These are phyloP conservation scores for Zygosaccharomyces rouxii DNA, from an alignment of 805 yeast species.

Conservation along the genomic window DNA sequence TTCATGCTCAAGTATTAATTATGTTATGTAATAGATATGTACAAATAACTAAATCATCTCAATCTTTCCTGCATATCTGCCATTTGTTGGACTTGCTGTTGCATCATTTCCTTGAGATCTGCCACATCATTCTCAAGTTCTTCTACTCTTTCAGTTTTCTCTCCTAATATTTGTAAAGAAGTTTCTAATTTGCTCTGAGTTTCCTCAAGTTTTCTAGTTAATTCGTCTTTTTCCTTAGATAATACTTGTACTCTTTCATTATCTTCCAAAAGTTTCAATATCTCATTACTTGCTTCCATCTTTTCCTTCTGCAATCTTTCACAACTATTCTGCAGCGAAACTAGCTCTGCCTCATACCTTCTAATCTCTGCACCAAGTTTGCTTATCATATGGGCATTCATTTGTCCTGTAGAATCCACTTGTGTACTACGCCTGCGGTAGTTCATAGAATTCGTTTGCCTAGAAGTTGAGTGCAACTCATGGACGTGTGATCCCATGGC, in stretches of 20 bases:
- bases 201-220: slow-evolving; percentile 35
- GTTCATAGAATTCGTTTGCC: slow-evolving; percentile 11
- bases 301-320: slow-evolving; percentile 51
- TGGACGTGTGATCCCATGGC: slow-evolving; percentile 17
- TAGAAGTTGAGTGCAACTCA: slow-evolving; percentile 11
- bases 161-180: slow-evolving; percentile 69
- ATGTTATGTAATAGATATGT: slow-evolving; percentile 25
- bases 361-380: slow-evolving; percentile 74
- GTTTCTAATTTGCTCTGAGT: slow-evolving; percentile 47
- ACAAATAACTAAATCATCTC: slow-evolving; percentile 32
- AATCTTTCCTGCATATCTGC: slow-evolving; percentile 50
- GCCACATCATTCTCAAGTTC: slow-evolving; percentile 84
- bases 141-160: slow-evolving; percentile 77
- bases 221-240: slow-evolving; percentile 33
- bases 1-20: neutral
- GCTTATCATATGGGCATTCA: slow-evolving; percentile 54
- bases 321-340: slow-evolving; percentile 60
- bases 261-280: slow-evolving; percentile 53
- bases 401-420: slow-evolving; percentile 14
- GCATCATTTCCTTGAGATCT: slow-evolving; percentile 81
- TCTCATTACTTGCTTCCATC: slow-evolving; percentile 62
- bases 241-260: slow-evolving; percentile 42
- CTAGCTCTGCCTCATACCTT: slow-evolving; percentile 72
- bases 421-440: slow-evolving; percentile 10
- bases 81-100: slow-evolving; percentile 83